These are phyloP conservation scores for Pseudisothecium myosuroides DNA, from an alignment of 225 moss, liverwort and hornwort species.

Conservation along the genomic window DNA sequence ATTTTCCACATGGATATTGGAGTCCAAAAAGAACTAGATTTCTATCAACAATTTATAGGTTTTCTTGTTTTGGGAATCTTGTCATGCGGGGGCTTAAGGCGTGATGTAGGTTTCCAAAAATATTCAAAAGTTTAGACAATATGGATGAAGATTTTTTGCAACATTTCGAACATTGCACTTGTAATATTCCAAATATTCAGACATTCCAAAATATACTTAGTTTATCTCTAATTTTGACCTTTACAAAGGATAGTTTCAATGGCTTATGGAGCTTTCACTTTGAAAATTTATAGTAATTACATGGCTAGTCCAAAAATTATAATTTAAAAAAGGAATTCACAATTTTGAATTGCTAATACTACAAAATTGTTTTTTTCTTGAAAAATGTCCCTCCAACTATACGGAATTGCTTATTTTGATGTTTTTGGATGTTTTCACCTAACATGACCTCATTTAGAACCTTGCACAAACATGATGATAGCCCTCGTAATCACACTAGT, in stretches of 20 bases:
- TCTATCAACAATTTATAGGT: too few species aligned
- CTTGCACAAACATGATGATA: not conserved
- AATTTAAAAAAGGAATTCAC: not conserved
- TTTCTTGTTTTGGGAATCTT: too few species aligned
- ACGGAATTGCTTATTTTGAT: not conserved
- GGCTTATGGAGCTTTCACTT: not conserved
- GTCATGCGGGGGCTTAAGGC: too few species aligned
- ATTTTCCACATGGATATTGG: rapidly evolving
- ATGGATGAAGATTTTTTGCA: too few species aligned
- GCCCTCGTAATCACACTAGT: not conserved
- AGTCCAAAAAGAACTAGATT: rapidly evolving
- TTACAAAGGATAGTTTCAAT: too few species aligned
- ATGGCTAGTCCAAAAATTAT: not conserved
- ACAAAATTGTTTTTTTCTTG: not conserved
- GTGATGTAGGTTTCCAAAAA: too few species aligned
- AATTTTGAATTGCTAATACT: not conserved
- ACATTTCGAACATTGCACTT: too few species aligned
- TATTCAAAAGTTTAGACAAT: too few species aligned
- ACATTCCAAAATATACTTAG: too few species aligned
- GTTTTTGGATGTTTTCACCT: not conserved
- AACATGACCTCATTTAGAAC: not conserved
- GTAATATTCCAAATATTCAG: too few species aligned
- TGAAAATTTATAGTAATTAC: not conserved
- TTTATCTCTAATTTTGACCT: too few species aligned
- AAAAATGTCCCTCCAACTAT: not conserved